A percentile compares a stretch with the other conserved stretches of the same genome.
phyloP scores from a whole-genome alignment of 2,329 filamentous ascomycete species.

The Epichloe gansuensis region DNA sequence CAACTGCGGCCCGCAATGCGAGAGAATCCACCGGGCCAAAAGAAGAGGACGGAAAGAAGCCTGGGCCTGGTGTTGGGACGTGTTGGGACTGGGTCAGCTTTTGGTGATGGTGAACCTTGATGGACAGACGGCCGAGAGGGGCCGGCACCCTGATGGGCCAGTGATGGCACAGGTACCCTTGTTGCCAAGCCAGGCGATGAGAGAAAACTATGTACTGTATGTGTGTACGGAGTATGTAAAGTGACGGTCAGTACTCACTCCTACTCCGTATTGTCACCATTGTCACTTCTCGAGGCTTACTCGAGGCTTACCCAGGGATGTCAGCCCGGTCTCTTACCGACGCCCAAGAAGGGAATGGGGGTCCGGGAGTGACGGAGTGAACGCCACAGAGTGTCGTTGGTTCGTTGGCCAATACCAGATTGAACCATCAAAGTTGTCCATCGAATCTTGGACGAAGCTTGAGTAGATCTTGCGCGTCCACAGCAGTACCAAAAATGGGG shows the following conservation, averaged over 20 bases:
- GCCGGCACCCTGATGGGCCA: not conserved
- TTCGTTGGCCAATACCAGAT: not conserved
- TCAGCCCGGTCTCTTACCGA: not conserved
- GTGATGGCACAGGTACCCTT: not conserved
- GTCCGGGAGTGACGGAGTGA: not conserved
- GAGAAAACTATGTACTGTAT: no score
- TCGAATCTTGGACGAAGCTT: not conserved
- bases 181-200: not conserved
- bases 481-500: not conserved
- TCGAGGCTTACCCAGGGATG: not conserved
- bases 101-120: conserved; percentile 6
- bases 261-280: not conserved
- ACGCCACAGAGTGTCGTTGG: not conserved
- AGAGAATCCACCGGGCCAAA: not conserved
- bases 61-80: not conserved
- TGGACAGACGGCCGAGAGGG: conserved; percentile 1
- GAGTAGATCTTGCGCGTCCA: not conserved
- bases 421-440: not conserved
- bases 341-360: not conserved
- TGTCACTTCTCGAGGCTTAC: no score
- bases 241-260: not conserved
- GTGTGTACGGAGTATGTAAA: not conserved
- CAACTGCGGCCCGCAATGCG: not conserved
- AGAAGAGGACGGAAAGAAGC: not conserved
- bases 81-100: not conserved